phyloP scores from a whole-genome alignment of 768 basidiomycete genomes.

The Lentinula sp. region DNA sequence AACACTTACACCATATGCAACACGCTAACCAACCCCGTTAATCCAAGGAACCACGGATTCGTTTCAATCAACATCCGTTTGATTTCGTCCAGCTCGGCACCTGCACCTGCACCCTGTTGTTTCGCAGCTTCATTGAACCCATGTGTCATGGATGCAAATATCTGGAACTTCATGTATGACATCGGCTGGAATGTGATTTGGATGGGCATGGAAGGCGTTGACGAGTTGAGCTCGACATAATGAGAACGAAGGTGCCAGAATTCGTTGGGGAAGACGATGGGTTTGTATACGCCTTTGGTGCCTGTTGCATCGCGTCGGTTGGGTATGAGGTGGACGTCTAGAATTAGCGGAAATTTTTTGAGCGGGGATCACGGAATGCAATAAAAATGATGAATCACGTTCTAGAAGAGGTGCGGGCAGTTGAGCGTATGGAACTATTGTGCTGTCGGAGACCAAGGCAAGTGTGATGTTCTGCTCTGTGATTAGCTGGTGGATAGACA shows the following conservation, averaged over 20 bases:
- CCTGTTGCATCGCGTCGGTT: conserved; percentile 59
- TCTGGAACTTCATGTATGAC: conserved; percentile 81
- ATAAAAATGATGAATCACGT: conserved; percentile 39
- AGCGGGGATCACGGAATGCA: conserved; percentile 8
- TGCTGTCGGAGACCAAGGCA: conserved; percentile 73
- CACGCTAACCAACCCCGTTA: conserved; percentile 81
- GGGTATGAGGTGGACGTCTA: conserved; percentile 62
- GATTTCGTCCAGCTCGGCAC: conserved; percentile 85
- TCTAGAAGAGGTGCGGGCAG: conserved; percentile 56
- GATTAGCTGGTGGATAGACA: neutral
- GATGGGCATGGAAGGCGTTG: conserved; percentile 72
- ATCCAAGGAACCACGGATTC: conserved; percentile 79
- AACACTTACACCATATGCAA: conserved; percentile 77
- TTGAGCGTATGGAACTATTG: conserved; percentile 42
- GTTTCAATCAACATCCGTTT: conserved; percentile 92
- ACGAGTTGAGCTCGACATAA: conserved; percentile 79
- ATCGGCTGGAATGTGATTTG: conserved; percentile 82
- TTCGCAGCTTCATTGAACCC: conserved; percentile 86
- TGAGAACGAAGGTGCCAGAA: conserved; percentile 90
- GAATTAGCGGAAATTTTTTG: neutral
- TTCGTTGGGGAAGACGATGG: conserved; percentile 89
- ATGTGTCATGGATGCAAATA: conserved; percentile 78
- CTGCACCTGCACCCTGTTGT: conserved; percentile 55
- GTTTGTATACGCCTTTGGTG: conserved; percentile 70
- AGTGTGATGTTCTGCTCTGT: conserved; percentile 76